A percentile compares a stretch with the other conserved stretches of the same genome.
Conservation (phyloP, 164 flowering plant genomes). For the Annona squamosa region DNA sequence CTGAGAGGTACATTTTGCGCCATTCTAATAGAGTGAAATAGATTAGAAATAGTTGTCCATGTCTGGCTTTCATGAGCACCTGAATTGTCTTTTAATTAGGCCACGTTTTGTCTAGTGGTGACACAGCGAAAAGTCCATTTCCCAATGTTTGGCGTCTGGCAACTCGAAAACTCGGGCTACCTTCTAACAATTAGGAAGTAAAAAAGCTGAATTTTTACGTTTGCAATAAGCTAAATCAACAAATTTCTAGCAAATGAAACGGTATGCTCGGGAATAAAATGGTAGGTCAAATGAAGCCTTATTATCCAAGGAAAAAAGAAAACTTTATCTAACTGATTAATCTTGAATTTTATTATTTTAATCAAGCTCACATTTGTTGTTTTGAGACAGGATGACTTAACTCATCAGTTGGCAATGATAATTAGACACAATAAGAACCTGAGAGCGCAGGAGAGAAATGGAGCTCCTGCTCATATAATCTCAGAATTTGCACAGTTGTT, state of each 20-base stretch:
- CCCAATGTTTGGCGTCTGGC: no score
- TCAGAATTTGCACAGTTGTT: slow-evolving; percentile 89
- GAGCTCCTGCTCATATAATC: slow-evolving; percentile 94
- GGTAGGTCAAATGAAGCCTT: no score
- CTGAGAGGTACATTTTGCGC: background rate
- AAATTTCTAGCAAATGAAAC: no score
- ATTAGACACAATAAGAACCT: slow-evolving; percentile 90
- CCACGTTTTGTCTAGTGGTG: no score
- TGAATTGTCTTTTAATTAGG: no score
- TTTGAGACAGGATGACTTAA: slow-evolving; percentile 74
- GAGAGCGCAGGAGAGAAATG: slow-evolving; percentile 85
- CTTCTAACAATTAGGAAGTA: no score
- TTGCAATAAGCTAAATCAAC: background rate
- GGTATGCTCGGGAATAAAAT: no score
- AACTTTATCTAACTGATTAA: background rate
- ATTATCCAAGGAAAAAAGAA: no score
- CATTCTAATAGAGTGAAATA: background rate
- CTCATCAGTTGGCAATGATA: slow-evolving; percentile 37
- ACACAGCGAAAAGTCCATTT: no score
- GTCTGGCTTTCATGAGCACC: background rate
- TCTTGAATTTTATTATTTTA: background rate
- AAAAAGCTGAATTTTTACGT: background rate
- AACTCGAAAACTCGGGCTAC: no score
- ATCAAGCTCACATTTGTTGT: background rate
- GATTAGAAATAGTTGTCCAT: background rate